Evolutionary conservation across 148 eudicot genomes (phyloP).

Genomic region (Agrostemma githago): DNA sequence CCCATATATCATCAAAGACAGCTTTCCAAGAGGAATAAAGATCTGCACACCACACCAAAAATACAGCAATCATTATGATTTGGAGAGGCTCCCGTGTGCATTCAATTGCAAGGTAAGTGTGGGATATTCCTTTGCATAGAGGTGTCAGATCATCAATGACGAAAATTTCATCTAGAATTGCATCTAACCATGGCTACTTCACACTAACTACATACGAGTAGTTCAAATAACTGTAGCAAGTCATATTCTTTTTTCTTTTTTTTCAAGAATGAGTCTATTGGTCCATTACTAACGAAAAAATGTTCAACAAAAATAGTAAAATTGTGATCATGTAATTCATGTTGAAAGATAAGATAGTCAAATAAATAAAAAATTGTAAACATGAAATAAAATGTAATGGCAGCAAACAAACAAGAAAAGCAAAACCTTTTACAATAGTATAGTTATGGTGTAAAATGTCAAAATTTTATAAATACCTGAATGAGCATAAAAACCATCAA

Average conservation of each 20-base stretch:
- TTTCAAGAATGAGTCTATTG: too few relatives aligned
- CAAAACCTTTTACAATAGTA: not conserved
- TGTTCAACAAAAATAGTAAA: too few relatives aligned
- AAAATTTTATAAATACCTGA: constrained; percentile 26
- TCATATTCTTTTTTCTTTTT: too few relatives aligned
- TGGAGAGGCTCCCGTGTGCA: not conserved
- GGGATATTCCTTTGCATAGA: not conserved
- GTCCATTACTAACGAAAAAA: too few relatives aligned
- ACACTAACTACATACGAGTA: too few relatives aligned
- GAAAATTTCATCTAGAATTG: too few relatives aligned
- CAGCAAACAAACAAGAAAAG: not conserved
- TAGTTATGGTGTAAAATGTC: too few relatives aligned
- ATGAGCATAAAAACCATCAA: constrained; percentile 39
- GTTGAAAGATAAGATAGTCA: too few relatives aligned
- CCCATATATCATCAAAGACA: constrained; percentile 40
- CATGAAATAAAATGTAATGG: not conserved
- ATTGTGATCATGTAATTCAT: too few relatives aligned
- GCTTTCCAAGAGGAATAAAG: constrained; percentile 44
- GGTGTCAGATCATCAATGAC: too few relatives aligned
- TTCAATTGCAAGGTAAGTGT: not conserved
- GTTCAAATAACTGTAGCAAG: too few relatives aligned
- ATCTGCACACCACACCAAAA: constrained; percentile 27
- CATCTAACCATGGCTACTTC: too few relatives aligned
- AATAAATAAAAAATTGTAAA: not conserved
- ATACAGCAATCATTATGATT: not conserved